Evolutionary conservation across 2,329 filamentous ascomycete species (phyloP).

Genomic region (Scedosporium aurantiacum): DNA sequence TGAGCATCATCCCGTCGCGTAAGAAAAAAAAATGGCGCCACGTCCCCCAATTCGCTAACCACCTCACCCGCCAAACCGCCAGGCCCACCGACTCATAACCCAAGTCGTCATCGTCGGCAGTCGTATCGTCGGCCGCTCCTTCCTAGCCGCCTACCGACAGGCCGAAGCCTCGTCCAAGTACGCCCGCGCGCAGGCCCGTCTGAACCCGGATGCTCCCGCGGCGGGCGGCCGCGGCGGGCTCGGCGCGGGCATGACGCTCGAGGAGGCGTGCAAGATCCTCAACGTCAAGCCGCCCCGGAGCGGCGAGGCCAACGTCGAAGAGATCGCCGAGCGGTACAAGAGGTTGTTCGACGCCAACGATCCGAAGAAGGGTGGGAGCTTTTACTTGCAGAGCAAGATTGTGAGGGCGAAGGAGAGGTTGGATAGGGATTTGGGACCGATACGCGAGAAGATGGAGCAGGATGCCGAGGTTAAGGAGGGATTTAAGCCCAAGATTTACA

Average conservation of each 20-base stretch:
- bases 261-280: slow-evolving; percentile 94
- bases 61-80: neutral
- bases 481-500: slow-evolving; percentile 92
- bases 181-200: slow-evolving; percentile 58
- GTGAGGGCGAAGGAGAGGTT: slow-evolving; percentile 83
- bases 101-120: slow-evolving; percentile 85
- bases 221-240: slow-evolving; percentile 38
- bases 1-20: neutral
- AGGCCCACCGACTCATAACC: slow-evolving; percentile 50
- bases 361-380: slow-evolving; percentile 89
- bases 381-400: slow-evolving; percentile 97
- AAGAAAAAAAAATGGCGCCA: neutral
- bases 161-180: slow-evolving; percentile 80
- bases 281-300: slow-evolving; percentile 83
- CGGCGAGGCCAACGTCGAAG: slow-evolving; percentile 66
- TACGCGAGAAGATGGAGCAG: slow-evolving; percentile 56
- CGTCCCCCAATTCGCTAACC: neutral
- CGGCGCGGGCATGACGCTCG: slow-evolving; percentile 72
- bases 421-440: slow-evolving; percentile 71
- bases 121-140: slow-evolving; percentile 85
- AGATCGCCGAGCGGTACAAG: slow-evolving; percentile 82
- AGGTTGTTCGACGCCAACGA: slow-evolving; percentile 89
- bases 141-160: slow-evolving; percentile 91
- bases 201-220: slow-evolving; percentile 31
- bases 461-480: slow-evolving; percentile 75